Evolutionary conservation across 148 eudicot species (phyloP).

Genomic region (Chenopodium album): DNA sequence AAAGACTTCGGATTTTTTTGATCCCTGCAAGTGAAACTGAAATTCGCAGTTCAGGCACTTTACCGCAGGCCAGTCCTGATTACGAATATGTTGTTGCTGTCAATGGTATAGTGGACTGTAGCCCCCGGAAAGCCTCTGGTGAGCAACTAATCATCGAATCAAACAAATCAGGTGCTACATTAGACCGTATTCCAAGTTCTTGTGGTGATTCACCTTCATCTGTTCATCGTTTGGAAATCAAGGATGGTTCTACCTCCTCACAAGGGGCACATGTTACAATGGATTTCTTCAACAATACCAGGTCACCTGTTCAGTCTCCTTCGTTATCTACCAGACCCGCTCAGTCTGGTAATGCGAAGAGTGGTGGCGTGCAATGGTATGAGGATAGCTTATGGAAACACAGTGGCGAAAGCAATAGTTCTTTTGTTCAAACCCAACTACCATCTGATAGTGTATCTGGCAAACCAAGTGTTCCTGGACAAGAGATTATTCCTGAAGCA

Average conservation of each 20-base stretch:
- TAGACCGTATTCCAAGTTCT: slow-evolving; percentile 41
- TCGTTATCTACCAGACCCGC: slow-evolving; percentile 37
- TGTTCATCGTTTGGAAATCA: slow-evolving; percentile 31
- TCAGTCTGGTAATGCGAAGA: slow-evolving; percentile 38
- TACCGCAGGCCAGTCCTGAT: slow-evolving; percentile 60
- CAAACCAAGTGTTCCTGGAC: slow-evolving; percentile 27
- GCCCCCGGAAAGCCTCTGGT: slow-evolving; percentile 39
- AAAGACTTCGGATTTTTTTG: slow-evolving; percentile 79
- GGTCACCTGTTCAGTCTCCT: slow-evolving; percentile 41
- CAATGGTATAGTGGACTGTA: slow-evolving; percentile 64
- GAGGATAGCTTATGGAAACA: slow-evolving; percentile 41
- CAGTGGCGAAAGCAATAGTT: slow-evolving; percentile 42
- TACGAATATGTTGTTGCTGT: slow-evolving; percentile 88
- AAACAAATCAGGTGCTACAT: slow-evolving; percentile 26
- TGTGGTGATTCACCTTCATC: slow-evolving; percentile 53
- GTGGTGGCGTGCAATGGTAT: slow-evolving; percentile 29
- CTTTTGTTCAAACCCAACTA: slow-evolving; percentile 37
- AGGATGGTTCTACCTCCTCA: slow-evolving; percentile 28
- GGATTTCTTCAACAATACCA: slow-evolving; percentile 32
- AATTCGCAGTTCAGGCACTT: slow-evolving; percentile 28
- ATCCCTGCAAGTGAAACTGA: slow-evolving; percentile 69
- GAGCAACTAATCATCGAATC: slow-evolving; percentile 40
- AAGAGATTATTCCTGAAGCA: slow-evolving; percentile 28
- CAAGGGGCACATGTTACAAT: slow-evolving; percentile 27
- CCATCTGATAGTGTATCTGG: slow-evolving; percentile 33